Base-by-base conservation (phyloP, 202 grass and related monocot species). In the Setaria viridis region DNA sequence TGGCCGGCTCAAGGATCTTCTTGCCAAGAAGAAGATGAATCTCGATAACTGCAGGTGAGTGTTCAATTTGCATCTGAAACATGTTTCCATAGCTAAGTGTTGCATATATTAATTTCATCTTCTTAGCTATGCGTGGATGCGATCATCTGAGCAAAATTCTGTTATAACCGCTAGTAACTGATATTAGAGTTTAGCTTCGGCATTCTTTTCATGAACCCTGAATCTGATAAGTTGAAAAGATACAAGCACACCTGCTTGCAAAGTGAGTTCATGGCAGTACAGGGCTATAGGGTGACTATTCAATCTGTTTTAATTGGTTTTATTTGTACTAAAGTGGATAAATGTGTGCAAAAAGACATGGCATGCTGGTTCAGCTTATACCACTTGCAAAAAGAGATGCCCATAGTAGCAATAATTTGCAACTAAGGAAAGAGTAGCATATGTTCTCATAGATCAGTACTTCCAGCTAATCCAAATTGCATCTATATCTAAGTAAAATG, bases 21-120 rank as follows among this genome's bases (percentile, higher is more conserved):
- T 98, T 21, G 89, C 92, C 14, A 98, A 98, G 84, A 98, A 98
- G 70, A 95, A 93, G 82, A 94, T 99, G 96, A 99, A 96, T 79
- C 93, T 99, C 11, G 91, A 95, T 37, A 98, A 98, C 56, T 98
- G 95, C 93, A 93, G 95, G 95, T 98, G 11, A 39, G 46, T 62
- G 6, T 53, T 37, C 8, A 1, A 66, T 63, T 54, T 66, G 17
- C 34, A 30, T n/a, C 21, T 13, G 15, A 71, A 71, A 70, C 1
- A 46, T 79, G 47, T 67, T 76, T 78, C 70, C 4, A 2, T 33
- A 39, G 7, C 46, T 42, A 56, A 64, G 3, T 77, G 2, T 21
- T 86, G 33, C 14, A 32, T 82, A 53, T 48, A 1, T 33, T 66
- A 41, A 65, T 41, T 10, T 12, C 82, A 62, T 49, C 20, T 48